phyloP scores from a whole-genome alignment of 805 yeast species.

The Tetrapisispora arboricola region DNA sequence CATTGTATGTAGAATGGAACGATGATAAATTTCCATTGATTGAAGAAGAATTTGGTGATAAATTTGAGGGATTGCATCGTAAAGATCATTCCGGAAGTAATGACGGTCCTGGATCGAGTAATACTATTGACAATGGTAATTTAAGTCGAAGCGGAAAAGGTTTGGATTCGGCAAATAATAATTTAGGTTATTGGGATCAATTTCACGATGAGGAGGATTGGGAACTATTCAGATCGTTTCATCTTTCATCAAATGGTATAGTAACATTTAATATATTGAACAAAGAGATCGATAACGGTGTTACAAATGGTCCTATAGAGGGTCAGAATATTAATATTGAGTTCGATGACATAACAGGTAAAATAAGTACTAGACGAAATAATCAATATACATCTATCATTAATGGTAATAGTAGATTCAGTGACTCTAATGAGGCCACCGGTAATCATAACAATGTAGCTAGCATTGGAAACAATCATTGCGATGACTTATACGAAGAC shows the following conservation, averaged over 20 bases:
- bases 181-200: slow-evolving; percentile 23
- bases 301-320: not conserved
- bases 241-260: slow-evolving; percentile 21
- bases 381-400: not conserved
- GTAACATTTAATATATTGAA: slow-evolving; percentile 10
- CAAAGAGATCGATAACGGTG: not conserved
- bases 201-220: slow-evolving; percentile 27
- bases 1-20: slow-evolving; percentile 24
- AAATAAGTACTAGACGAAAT: not conserved
- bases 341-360: not conserved
- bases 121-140: not conserved
- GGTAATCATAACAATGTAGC: no score
- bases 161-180: not conserved
- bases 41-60: slow-evolving; percentile 9
- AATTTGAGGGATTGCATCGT: not conserved
- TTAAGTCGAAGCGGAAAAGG: not conserved
- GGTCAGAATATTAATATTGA: not conserved
- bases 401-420: not conserved
- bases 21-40: slow-evolving; percentile 23
- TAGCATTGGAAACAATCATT: no score
- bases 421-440: not conserved
- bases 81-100: not conserved
- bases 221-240: slow-evolving; percentile 18
- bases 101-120: not conserved
- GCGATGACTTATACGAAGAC: not conserved